Conservation (phyloP, 2,329 filamentous ascomycete species). For the Mycogone perniciosa region DNA sequence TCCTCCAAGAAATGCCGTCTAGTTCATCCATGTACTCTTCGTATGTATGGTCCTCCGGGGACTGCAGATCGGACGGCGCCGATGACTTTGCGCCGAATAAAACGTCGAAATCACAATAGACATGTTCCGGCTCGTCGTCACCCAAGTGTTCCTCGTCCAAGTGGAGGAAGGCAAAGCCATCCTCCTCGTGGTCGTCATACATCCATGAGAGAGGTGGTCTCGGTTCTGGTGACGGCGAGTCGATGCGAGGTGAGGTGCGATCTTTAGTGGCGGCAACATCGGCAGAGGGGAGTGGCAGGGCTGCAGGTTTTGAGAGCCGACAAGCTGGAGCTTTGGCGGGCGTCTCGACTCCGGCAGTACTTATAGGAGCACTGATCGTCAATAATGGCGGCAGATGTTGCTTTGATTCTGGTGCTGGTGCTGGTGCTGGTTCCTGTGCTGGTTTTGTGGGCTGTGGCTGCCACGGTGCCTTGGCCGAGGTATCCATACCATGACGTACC, state of each 20-base stretch:
- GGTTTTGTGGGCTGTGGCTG: constrained; percentile 19
- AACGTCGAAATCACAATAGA: constrained; percentile 50
- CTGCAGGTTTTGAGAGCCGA: constrained; percentile 23
- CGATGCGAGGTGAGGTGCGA: constrained; percentile 25
- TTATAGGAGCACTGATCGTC: not conserved
- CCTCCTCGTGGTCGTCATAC: constrained; percentile 34
- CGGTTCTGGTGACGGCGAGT: constrained; percentile 31
- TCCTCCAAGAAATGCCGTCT: constrained; percentile 45
- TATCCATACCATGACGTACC: constrained; percentile 16
- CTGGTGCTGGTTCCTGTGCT: constrained; percentile 16
- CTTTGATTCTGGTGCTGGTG: constrained; percentile 16
- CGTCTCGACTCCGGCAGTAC: not conserved
- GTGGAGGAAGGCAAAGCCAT: constrained; percentile 44
- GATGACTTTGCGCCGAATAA: constrained; percentile 20
- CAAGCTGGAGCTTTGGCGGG: constrained; percentile 19
- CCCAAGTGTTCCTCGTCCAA: constrained; percentile 41
- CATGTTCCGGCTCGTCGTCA: constrained; percentile 41
- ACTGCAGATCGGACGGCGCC: constrained; percentile 18
- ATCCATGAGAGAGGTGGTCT: constrained; percentile 16
- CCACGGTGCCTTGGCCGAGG: constrained; percentile 17
- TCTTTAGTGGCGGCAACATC: constrained; percentile 22
- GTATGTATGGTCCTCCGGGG: constrained; percentile 36
- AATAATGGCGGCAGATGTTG: not conserved
- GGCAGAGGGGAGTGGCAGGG: constrained; percentile 22
- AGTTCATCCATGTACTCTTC: constrained; percentile 52